These are phyloP conservation scores for Xylaria sp. DNA, from an alignment of 2,329 filamentous ascomycete species.

Conservation along the genomic window DNA sequence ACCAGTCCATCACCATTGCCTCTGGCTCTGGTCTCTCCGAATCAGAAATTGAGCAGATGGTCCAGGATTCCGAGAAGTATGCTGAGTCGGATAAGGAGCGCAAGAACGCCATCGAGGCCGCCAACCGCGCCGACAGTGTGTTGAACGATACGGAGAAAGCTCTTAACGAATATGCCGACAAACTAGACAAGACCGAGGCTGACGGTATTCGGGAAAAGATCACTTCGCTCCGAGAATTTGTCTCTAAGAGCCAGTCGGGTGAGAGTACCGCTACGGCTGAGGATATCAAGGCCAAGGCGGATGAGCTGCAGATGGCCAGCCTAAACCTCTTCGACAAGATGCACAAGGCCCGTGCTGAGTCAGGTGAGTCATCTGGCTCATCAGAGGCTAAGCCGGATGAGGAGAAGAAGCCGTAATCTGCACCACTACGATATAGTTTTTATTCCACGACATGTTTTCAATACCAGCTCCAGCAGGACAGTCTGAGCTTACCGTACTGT, in stretches of 20 bases:
- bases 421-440: slow-evolving; percentile 19
- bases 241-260: slow-evolving; percentile 93
- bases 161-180: slow-evolving; percentile 94
- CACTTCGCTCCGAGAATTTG: slow-evolving; percentile 82
- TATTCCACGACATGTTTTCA: slow-evolving; percentile 39
- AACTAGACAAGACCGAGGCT: slow-evolving; percentile 95
- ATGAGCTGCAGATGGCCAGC: slow-evolving; percentile 95
- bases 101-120: slow-evolving; percentile 92
- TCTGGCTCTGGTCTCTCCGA: slow-evolving; percentile 97
- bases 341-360: slow-evolving; percentile 91
- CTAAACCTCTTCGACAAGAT: slow-evolving; percentile 99
- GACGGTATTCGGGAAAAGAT: slow-evolving; percentile 97
- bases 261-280: slow-evolving; percentile 87
- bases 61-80: slow-evolving; percentile 97
- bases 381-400: slow-evolving; percentile 62
- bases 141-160: slow-evolving; percentile 99
- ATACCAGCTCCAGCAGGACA: slow-evolving; percentile 48
- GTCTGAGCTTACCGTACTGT: slow-evolving; percentile 55
- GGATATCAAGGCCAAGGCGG: slow-evolving; percentile 98
- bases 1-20: slow-evolving; percentile 98
- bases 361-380: slow-evolving; percentile 62
- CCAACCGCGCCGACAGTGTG: slow-evolving; percentile 96
- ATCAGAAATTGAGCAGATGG: slow-evolving; percentile 95
- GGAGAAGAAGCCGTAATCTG: slow-evolving; percentile 72
- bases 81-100: slow-evolving; percentile 95